Conservation (phyloP, 352 stramenopile genomes). For the Phytopythium ostracodes region DNA sequence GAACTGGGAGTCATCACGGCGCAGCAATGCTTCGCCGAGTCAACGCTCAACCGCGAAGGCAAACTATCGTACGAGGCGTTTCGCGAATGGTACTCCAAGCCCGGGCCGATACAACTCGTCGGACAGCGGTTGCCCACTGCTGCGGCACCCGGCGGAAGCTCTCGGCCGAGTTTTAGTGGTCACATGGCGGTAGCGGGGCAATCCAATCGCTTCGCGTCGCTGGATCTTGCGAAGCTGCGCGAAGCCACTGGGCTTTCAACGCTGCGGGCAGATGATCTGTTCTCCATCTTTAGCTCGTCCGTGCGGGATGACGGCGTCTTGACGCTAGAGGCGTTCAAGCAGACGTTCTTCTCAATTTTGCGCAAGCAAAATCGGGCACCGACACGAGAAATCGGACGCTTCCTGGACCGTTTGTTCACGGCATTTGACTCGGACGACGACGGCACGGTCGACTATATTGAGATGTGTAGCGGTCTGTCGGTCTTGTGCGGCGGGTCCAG, state of each 20-base stretch:
- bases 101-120: conserved; percentile 43
- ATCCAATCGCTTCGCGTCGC: background rate
- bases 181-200: background rate
- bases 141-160: background rate
- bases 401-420: conserved; percentile 74
- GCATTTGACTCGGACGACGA: conserved; percentile 69
- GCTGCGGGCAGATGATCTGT: conserved; percentile 53
- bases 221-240: conserved; percentile 23
- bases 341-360: conserved; percentile 60
- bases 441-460: conserved; percentile 69
- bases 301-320: conserved; percentile 21
- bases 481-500: conserved; percentile 65
- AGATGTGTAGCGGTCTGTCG: conserved; percentile 74
- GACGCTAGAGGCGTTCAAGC: conserved; percentile 64
- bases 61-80: conserved; percentile 77
- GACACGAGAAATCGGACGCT: conserved; percentile 43
- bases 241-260: conserved; percentile 50
- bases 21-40: conserved; percentile 73
- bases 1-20: conserved; percentile 68
- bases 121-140: background rate
- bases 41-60: conserved; percentile 50
- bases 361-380: conserved; percentile 50
- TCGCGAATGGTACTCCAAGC: conserved; percentile 72
- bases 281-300: conserved; percentile 47
- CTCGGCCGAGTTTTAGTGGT: background rate